These are phyloP conservation scores for Pseudogymnoascus sp. DNA, from an alignment of 2,329 filamentous ascomycete genomes.

Conservation along the genomic window DNA sequence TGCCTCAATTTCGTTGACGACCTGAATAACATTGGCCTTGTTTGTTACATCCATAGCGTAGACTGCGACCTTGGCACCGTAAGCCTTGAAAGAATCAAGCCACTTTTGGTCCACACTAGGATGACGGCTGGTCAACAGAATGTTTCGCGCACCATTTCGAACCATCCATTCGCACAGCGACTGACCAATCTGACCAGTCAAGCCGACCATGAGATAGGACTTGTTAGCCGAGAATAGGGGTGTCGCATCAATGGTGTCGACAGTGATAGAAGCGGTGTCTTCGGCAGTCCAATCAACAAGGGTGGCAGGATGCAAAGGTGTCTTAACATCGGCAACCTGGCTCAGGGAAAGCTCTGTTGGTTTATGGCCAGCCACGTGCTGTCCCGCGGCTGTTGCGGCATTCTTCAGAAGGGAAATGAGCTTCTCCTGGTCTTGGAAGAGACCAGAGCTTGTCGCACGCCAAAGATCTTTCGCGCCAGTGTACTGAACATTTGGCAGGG, in stretches of 20 bases:
- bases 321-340: constrained; percentile 12
- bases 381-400: constrained; percentile 12
- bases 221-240: constrained; percentile 16
- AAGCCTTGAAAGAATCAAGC: constrained; percentile 17
- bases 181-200: constrained; percentile 28
- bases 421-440: constrained; percentile 13
- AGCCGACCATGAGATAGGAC: constrained; percentile 25
- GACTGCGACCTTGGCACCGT: constrained; percentile 19
- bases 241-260: constrained; percentile 9
- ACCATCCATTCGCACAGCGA: constrained; percentile 33
- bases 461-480: constrained; percentile 13
- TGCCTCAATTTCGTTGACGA: constrained; percentile 16
- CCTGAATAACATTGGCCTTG: constrained; percentile 16
- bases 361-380: constrained; percentile 12
- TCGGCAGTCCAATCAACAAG: constrained; percentile 13
- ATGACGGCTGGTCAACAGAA: constrained; percentile 33
- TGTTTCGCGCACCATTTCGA: constrained; percentile 27
- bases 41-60: constrained; percentile 19
- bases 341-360: constrained; percentile 11
- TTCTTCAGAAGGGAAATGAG: constrained; percentile 12
- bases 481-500: constrained; percentile 12
- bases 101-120: constrained; percentile 28
- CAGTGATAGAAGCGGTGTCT: constrained; percentile 11
- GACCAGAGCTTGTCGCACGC: constrained; percentile 13
- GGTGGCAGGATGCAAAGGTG: neutral